Evolutionary conservation across 805 yeast species (phyloP).

Genomic region (Diddensiella caesifluorescens): DNA sequence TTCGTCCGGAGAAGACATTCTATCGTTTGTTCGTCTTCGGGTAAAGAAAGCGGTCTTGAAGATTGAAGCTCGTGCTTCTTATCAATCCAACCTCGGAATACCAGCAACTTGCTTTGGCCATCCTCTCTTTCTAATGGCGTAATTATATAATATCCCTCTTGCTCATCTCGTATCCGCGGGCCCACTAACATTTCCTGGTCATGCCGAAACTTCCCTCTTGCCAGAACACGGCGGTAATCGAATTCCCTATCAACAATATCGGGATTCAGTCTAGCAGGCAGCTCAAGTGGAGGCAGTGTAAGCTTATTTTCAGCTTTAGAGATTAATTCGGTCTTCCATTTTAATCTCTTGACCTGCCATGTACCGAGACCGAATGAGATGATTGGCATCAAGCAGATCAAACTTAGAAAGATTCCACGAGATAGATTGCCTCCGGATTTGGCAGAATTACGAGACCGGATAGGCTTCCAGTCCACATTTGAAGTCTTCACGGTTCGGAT

Average conservation of each 20-base stretch:
- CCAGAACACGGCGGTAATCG: slow-evolving; percentile 74
- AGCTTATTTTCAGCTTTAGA: slow-evolving; percentile 78
- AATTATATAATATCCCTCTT: slow-evolving; percentile 70
- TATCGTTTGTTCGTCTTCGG: slow-evolving; percentile 65
- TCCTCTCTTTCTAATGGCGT: slow-evolving; percentile 80
- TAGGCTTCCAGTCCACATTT: slow-evolving; percentile 77
- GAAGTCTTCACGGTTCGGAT: slow-evolving; percentile 20
- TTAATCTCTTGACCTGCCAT: slow-evolving; percentile 84
- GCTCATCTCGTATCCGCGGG: slow-evolving; percentile 70
- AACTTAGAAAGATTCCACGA: slow-evolving; percentile 34
- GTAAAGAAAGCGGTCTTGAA: slow-evolving; percentile 60
- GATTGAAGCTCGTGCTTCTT: slow-evolving; percentile 54
- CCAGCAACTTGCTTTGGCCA: slow-evolving; percentile 61
- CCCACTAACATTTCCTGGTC: slow-evolving; percentile 88
- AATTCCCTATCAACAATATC: slow-evolving; percentile 55
- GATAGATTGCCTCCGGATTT: slow-evolving; percentile 12
- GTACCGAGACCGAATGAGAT: slow-evolving; percentile 80
- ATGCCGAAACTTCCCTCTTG: slow-evolving; percentile 76
- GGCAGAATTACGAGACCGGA: slow-evolving; percentile 40
- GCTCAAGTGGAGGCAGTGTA: slow-evolving; percentile 62
- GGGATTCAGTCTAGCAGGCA: slow-evolving; percentile 56
- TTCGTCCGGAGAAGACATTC: slow-evolving; percentile 70
- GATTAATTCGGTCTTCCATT: slow-evolving; percentile 83
- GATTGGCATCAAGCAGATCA: slow-evolving; percentile 69
- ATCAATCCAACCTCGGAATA: slow-evolving; percentile 90